A percentile compares a stretch with the other conserved stretches of the same genome.
These are phyloP conservation scores for Pythium dissimile DNA, from an alignment of 352 stramenopile genomes.

Conservation along the genomic window DNA sequence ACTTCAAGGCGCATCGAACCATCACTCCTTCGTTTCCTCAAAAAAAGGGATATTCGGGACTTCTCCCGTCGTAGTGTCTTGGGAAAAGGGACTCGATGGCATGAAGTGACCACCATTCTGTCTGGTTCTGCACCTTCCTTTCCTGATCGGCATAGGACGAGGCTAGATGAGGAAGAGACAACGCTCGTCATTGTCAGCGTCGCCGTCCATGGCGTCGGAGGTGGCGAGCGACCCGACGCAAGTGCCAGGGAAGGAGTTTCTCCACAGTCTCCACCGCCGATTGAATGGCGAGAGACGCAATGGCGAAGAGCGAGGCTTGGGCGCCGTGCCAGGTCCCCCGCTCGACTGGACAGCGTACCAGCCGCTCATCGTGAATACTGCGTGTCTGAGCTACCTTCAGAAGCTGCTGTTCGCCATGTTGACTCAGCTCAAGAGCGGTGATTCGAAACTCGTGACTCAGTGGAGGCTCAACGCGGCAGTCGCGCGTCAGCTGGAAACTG, in stretches of 20 bases:
- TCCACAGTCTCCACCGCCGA: slow-evolving; percentile 6
- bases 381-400: slow-evolving; percentile 16
- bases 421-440: not conserved
- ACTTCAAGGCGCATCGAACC: too few species aligned
- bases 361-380: slow-evolving; percentile 1
- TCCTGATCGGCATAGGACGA: too few species aligned
- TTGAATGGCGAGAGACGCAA: not conserved
- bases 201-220: not conserved
- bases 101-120: not conserved
- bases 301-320: not conserved
- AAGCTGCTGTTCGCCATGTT: slow-evolving; percentile 14
- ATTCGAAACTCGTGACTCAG: slow-evolving; percentile 6
- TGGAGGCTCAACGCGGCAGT: slow-evolving; percentile 11
- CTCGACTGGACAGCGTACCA: too few species aligned
- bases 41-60: not conserved
- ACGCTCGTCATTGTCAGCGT: not conserved
- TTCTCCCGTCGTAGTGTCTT: not conserved
- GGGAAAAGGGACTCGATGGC: not conserved
- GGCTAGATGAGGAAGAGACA: not conserved
- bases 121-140: not conserved
- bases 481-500: not conserved
- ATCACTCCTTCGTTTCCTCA: not conserved
- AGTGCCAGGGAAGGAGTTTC: slow-evolving; percentile 15
- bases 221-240: not conserved
- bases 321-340: too few species aligned